Evolutionary conservation across 805 yeast genomes (phyloP).

Genomic region (Clavispora santaluciae): DNA sequence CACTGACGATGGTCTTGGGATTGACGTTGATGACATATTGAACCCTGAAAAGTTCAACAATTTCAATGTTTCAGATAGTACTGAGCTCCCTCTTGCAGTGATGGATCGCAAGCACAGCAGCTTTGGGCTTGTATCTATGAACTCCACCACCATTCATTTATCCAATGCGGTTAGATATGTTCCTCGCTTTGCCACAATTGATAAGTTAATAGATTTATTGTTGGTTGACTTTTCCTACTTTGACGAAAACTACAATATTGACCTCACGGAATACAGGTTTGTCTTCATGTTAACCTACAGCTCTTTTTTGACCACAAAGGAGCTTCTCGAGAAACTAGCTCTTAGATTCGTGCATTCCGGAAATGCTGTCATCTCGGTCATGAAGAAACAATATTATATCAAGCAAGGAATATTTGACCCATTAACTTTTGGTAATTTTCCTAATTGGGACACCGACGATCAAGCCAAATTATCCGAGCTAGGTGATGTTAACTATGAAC

Average conservation of each 20-base stretch:
- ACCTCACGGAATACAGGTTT: slow-evolving; percentile 36
- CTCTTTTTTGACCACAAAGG: slow-evolving; percentile 36
- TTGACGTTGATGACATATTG: slow-evolving; percentile 40
- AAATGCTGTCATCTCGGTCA: slow-evolving; percentile 40
- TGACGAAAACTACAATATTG: slow-evolving; percentile 32
- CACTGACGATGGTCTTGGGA: slow-evolving; percentile 35
- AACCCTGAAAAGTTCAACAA: slow-evolving; percentile 36
- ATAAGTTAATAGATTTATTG: slow-evolving; percentile 71
- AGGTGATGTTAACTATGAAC: slow-evolving; percentile 55
- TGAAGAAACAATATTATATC: slow-evolving; percentile 27
- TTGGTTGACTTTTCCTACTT: slow-evolving; percentile 65
- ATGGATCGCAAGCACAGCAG: slow-evolving; percentile 14
- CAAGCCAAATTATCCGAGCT: slow-evolving; percentile 33
- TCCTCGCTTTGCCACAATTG: slow-evolving; percentile 57
- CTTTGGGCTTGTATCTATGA: slow-evolving; percentile 18
- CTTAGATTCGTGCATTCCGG: slow-evolving; percentile 40
- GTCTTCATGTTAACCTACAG: slow-evolving; percentile 40
- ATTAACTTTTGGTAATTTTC: slow-evolving; percentile 31
- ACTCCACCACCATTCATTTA: slow-evolving; percentile 2
- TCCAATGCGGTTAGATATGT: slow-evolving; percentile 15
- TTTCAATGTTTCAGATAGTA: slow-evolving; percentile 16
- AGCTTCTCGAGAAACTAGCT: slow-evolving; percentile 35
- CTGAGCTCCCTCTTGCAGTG: slow-evolving; percentile 5
- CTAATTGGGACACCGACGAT: slow-evolving; percentile 53
- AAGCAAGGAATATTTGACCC: slow-evolving; percentile 11